These are phyloP conservation scores for Aspergillus sp. DNA, from an alignment of 2,329 filamentous ascomycete species.

Conservation along the genomic window DNA sequence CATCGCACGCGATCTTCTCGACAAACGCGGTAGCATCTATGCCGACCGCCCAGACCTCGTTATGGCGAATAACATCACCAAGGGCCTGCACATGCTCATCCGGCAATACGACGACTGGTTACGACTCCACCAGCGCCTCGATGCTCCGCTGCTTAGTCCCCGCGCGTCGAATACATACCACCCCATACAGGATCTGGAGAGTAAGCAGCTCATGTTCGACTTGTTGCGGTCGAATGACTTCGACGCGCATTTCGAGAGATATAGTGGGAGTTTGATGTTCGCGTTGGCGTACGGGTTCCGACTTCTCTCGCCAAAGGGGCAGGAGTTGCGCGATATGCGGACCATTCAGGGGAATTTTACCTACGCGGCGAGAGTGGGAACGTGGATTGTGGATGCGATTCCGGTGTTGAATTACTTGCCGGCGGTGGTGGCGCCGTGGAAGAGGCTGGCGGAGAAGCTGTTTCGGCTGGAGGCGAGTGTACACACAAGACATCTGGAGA, in stretches of 20 bases:
- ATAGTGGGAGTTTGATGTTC: conserved; percentile 53
- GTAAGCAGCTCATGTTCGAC: conserved; percentile 47
- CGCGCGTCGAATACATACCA: conserved; percentile 38
- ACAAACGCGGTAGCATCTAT: conserved; percentile 56
- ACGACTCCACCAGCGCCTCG: conserved; percentile 44
- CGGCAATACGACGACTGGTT: conserved; percentile 45
- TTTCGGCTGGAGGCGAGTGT: conserved; percentile 22
- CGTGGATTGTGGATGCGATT: conserved; percentile 46
- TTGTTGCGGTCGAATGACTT: conserved; percentile 44
- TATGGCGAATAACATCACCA: conserved; percentile 50
- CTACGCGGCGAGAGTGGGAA: conserved; percentile 48
- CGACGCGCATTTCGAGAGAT: conserved; percentile 51
- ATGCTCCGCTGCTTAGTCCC: conserved; percentile 37
- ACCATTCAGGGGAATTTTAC: conserved; percentile 52
- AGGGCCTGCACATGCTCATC: conserved; percentile 44
- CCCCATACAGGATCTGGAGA: conserved; percentile 50
- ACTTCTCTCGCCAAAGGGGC: conserved; percentile 42
- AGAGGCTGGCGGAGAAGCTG: conserved; percentile 26
- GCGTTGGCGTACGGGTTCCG: conserved; percentile 54
- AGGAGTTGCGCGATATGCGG: conserved; percentile 48
- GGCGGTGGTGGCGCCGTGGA: conserved; percentile 38
- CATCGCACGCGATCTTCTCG: conserved; percentile 57
- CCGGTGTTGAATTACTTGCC: conserved; percentile 48
- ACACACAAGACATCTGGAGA: conserved; percentile 21
- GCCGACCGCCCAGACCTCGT: conserved; percentile 54